phyloP scores from a whole-genome alignment of 140 eudicot genomes.

The Ambrosia hybrid region DNA sequence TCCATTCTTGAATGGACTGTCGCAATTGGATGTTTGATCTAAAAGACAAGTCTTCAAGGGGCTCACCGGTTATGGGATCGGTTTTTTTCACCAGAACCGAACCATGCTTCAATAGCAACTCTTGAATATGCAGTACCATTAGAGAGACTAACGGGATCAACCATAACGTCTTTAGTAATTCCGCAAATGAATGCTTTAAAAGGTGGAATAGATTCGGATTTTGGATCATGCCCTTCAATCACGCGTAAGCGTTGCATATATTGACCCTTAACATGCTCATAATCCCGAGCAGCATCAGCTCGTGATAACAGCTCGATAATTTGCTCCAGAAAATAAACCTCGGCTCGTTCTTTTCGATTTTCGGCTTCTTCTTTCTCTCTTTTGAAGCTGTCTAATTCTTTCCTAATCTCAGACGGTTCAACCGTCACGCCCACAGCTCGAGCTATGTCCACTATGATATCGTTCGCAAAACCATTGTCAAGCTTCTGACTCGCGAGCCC shows the following conservation, averaged over 20 bases:
- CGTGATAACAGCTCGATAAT: conserved; percentile 60
- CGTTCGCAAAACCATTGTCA: conserved; percentile 55
- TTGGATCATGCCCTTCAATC: conserved; percentile 44
- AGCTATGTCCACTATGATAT: conserved; percentile 57
- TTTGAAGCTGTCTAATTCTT: conserved; percentile 51
- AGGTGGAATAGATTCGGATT: conserved; percentile 51
- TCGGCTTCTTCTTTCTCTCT: conserved; percentile 69
- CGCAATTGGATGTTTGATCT: conserved; percentile 61
- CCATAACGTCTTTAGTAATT: conserved; percentile 56
- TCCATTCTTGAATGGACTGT: conserved; percentile 75
- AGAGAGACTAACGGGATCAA: conserved; percentile 68
- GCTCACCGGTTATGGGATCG: conserved; percentile 62
- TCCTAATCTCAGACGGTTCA: conserved; percentile 54
- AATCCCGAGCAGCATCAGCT: conserved; percentile 74
- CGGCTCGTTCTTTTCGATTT: conserved; percentile 64
- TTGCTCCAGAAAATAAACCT: conserved; percentile 59
- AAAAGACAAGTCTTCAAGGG: conserved; percentile 54
- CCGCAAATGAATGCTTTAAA: conserved; percentile 61
- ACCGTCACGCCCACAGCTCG: conserved; percentile 55
- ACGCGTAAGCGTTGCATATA: conserved; percentile 51
- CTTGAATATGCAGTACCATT: conserved; percentile 67
- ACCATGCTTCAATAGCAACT: conserved; percentile 56
- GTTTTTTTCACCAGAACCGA: conserved; percentile 51
- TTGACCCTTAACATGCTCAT: conserved; percentile 51
- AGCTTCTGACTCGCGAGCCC: conserved; percentile 49